Evolutionary conservation across 768 basidiomycete genomes (phyloP).

Genomic region (Daedalea quercina): DNA sequence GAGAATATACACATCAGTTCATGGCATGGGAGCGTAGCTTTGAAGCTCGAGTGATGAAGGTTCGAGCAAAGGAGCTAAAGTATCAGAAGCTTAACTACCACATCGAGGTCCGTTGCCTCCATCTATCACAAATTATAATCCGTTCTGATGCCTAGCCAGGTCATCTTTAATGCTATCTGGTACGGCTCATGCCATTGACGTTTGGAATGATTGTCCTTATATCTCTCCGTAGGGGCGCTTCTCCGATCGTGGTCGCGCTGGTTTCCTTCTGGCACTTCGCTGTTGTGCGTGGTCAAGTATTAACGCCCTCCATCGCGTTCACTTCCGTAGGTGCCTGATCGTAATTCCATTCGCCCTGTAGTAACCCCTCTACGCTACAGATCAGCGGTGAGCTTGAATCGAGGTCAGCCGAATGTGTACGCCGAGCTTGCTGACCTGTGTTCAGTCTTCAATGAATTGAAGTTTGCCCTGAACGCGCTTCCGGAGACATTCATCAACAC

Average conservation of each 20-base stretch:
- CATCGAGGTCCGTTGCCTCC: conserved; percentile 51
- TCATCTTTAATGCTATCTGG: conserved; percentile 50
- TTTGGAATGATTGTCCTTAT: background rate
- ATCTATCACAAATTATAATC: background rate
- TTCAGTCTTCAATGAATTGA: conserved; percentile 80
- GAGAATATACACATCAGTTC: conserved; percentile 41
- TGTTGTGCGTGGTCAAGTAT: conserved; percentile 54
- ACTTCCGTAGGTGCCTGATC: conserved; percentile 32
- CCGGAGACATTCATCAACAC: conserved; percentile 90
- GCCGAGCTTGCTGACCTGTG: background rate
- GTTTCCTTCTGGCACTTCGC: conserved; percentile 58
- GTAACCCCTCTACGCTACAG: conserved; percentile 13
- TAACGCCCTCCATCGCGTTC: conserved; percentile 86
- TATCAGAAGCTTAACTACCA: conserved; percentile 84
- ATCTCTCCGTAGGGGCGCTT: conserved; percentile 27
- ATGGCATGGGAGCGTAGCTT: conserved; percentile 96
- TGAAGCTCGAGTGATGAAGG: conserved; percentile 62
- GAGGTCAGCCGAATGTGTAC: background rate
- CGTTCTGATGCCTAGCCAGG: conserved; percentile 16
- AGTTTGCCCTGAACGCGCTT: conserved; percentile 79
- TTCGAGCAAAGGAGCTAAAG: conserved; percentile 76
- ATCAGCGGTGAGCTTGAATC: conserved; percentile 33
- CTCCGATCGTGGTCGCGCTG: conserved; percentile 45
- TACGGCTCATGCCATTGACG: conserved; percentile 17
- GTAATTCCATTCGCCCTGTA: too few relatives aligned